Percentiles rank a stretch among this genome's conserved stretches.
These are phyloP conservation scores for Fusarium miscanthi DNA, from an alignment of 2,329 filamentous ascomycete genomes.

Conservation along the genomic window DNA sequence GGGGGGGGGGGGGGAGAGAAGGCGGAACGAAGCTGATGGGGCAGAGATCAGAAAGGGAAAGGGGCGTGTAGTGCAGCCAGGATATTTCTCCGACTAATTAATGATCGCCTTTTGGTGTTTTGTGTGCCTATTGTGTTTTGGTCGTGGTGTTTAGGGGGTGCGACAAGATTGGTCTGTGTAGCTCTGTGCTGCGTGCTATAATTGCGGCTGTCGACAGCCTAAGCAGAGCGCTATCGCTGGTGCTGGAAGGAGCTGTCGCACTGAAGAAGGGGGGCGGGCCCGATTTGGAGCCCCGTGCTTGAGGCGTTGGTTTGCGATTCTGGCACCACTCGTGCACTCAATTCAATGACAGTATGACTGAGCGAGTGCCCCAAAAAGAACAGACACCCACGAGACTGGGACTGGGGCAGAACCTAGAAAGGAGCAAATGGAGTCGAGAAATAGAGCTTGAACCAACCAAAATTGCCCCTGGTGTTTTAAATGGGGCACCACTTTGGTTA, in stretches of 20 bases:
- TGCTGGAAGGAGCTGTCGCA: constrained; percentile 14
- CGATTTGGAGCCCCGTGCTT: constrained; percentile 8
- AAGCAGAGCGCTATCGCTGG: not conserved
- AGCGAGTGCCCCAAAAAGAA: not conserved
- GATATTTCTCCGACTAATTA: constrained; percentile 43
- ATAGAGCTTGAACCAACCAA: constrained; percentile 15
- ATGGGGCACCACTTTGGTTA: constrained; percentile 12
- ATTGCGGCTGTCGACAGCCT: not conserved
- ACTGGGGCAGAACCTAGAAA: constrained; percentile 21
- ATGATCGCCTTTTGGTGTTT: constrained; percentile 32
- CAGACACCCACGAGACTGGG: constrained; percentile 4
- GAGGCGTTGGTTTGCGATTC: not conserved
- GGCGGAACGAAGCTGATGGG: constrained; percentile 18
- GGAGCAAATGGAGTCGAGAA: constrained; percentile 30
- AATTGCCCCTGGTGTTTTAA: constrained; percentile 1
- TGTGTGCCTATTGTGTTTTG: constrained; percentile 16
- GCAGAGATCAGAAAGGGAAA: constrained; percentile 14
- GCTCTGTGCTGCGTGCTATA: constrained; percentile 1
- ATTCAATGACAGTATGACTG: not conserved
- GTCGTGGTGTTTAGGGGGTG: constrained; percentile 14
- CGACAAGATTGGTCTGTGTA: not conserved
- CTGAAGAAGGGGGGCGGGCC: constrained; percentile 6
- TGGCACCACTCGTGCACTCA: constrained; percentile 7
- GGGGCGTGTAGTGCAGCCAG: constrained; percentile 24
- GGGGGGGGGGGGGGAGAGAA: too few species aligned